Evolutionary conservation across 176 grass and related monocot genomes (phyloP), one percentile per base, ranked within the genome.

Genomic region (Ampelocalamus luodianensis): DNA sequence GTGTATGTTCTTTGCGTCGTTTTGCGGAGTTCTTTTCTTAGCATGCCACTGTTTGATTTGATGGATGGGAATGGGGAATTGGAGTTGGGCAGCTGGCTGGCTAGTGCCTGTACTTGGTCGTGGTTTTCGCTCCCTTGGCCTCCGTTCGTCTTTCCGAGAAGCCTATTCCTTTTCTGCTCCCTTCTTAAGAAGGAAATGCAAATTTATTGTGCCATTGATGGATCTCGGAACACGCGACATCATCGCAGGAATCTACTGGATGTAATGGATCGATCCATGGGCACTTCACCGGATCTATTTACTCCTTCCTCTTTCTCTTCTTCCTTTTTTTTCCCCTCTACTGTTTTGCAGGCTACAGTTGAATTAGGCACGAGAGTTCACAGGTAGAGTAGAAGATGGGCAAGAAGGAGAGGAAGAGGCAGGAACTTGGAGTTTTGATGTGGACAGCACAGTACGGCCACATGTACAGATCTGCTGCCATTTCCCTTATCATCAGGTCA

Each of bases 111-210:
- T 87, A 73, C 74, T 66, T 65, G 27, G 45, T 71, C 79, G 4
- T 22, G 66, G 61, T 66, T 66, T 85, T 58, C 68, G 79, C 34
- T 66, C 65, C 12, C 48, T 53, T 26, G 23, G 10, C 73, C 37
- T 56, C 58, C 32, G 74, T 79, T 90, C 80, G 87, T 87, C 89
- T 87, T 87, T 82, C 80, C 84, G 60, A 90, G 68, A 84, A 81
- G 32, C 48, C 59, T 68, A 86, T 38, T 23, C 64, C 73, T 73
- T 73, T 86, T 87, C 70, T 74, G 36, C 34, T 61, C 17, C 60
- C 36, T 64, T 83, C 60, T 83, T 24, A 80, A 84, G 66, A 86
- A 65, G 66, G 79, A 78, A 18, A 79, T 67, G 60, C 15, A n/a
- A 62, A 74, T 73, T 78, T 86, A 90, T 81, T 79, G 74, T 42